Evolutionary conservation across 176 grass and related monocot genomes (phyloP).

Genomic region (Raddia guianensis): DNA sequence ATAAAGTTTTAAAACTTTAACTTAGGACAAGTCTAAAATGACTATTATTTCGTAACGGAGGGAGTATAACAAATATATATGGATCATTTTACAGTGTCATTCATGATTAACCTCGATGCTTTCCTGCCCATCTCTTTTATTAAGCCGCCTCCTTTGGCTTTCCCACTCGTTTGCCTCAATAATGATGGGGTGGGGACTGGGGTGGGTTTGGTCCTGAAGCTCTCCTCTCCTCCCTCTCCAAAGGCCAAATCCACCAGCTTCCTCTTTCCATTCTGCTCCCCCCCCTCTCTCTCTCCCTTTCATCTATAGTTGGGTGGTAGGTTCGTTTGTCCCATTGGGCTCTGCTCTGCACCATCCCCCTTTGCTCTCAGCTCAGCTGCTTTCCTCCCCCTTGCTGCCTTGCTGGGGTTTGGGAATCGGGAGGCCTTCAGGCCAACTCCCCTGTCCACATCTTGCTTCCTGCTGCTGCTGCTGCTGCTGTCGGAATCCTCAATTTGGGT

Average conservation of each 20-base stretch:
- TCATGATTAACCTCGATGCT: too few relatives aligned
- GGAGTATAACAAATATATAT: too few relatives aligned
- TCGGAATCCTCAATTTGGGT: background rate
- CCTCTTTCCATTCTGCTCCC: slow-evolving; percentile 23
- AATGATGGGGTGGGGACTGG: slow-evolving; percentile 49
- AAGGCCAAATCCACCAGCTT: slow-evolving; percentile 53
- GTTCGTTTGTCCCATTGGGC: slow-evolving; percentile 40
- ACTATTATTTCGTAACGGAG: too few relatives aligned
- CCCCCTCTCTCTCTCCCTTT: slow-evolving; percentile 32
- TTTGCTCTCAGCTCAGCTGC: background rate
- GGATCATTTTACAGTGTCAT: too few relatives aligned
- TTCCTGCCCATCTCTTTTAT: slow-evolving; percentile 32
- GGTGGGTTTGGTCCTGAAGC: slow-evolving; percentile 52
- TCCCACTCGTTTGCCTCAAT: slow-evolving; percentile 55
- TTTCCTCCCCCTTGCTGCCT: background rate
- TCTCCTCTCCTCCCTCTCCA: background rate
- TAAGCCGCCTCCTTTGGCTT: slow-evolving; percentile 48
- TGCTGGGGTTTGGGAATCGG: slow-evolving; percentile 65
- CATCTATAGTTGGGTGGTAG: slow-evolving; percentile 32
- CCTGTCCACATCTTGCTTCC: slow-evolving; percentile 46
- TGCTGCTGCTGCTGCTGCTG: slow-evolving; percentile 7
- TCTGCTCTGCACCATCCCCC: slow-evolving; percentile 19
- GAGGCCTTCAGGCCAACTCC: slow-evolving; percentile 40
- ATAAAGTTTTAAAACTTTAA: too few relatives aligned
- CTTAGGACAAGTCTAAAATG: too few relatives aligned